A percentile compares a stretch with the other conserved stretches of the same genome.
These are phyloP conservation scores for Symbiodinium pilosum DNA, from an alignment of 73 alveolate species.

Conservation along the genomic window DNA sequence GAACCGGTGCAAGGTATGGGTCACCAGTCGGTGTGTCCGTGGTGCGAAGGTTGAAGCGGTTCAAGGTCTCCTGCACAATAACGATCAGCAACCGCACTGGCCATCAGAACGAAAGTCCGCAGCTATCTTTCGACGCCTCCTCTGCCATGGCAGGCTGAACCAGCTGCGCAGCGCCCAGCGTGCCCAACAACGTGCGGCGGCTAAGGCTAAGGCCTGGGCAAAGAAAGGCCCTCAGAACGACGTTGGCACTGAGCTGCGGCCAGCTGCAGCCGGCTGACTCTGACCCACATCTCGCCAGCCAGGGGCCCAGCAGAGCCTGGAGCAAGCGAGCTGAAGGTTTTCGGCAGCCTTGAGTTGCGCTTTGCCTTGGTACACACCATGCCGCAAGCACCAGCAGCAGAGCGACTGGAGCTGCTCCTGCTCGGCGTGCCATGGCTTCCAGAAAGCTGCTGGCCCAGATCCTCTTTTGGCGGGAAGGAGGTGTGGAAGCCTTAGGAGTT, in stretches of 20 bases:
- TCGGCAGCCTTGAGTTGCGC: not conserved
- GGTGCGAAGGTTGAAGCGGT: not conserved
- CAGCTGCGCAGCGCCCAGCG: not conserved
- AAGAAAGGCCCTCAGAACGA: not conserved
- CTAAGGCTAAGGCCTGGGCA: not conserved
- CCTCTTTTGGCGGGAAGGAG: too few species aligned
- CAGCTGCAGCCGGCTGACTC: not conserved
- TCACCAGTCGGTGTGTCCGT: constrained; percentile 19
- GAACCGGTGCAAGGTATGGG: constrained; percentile 29
- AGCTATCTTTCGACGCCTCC: not conserved
- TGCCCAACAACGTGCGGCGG: not conserved
- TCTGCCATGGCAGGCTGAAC: not conserved
- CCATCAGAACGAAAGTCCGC: not conserved
- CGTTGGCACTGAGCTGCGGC: not conserved
- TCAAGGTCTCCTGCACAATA: not conserved
- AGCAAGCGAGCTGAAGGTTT: not conserved
- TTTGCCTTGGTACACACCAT: not conserved
- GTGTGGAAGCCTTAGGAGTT: too few species aligned
- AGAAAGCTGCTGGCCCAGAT: too few species aligned
- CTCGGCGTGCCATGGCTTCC: not conserved
- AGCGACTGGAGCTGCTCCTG: not conserved
- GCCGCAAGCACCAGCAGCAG: not conserved
- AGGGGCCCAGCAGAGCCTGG: not conserved
- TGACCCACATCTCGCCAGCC: not conserved
- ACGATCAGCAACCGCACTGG: not conserved